Percentiles rank a stretch among this genome's conserved stretches.
phyloP scores from a whole-genome alignment of 495 filamentous ascomycete genomes.

The Penicillium canariense region DNA sequence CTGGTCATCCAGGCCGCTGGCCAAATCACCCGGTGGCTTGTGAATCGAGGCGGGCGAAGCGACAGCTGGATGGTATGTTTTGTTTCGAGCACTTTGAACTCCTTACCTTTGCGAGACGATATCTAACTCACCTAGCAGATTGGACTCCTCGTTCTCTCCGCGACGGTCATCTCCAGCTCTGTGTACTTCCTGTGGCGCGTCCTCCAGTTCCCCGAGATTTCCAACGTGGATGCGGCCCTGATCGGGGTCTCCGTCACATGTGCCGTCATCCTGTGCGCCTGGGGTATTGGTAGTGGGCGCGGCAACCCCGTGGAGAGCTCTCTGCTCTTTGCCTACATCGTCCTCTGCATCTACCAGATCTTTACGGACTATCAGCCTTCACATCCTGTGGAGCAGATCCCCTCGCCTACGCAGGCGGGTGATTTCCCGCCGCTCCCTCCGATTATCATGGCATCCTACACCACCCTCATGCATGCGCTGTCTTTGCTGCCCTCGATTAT shows the following conservation, averaged over 20 bases:
- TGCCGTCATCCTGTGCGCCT: constrained; percentile 85
- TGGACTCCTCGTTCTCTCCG: constrained; percentile 78
- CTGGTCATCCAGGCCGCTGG: constrained; percentile 93
- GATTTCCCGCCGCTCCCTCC: constrained; percentile 94
- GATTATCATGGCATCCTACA: constrained; percentile 98
- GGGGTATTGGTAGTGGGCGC: constrained; percentile 90
- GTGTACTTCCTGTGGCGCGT: constrained; percentile 97
- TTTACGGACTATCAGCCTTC: constrained; percentile 96
- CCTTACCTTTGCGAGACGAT: constrained; percentile 11
- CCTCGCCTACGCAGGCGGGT: constrained; percentile 55
- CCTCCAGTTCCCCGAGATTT: constrained; percentile 86
- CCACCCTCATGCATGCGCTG: constrained; percentile 80
- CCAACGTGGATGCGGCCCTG: constrained; percentile 87
- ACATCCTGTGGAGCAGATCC: constrained; percentile 52
- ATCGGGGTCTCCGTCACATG: constrained; percentile 91
- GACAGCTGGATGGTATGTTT: constrained; percentile 93
- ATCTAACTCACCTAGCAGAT: constrained; percentile 57
- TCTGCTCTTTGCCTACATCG: constrained; percentile 92
- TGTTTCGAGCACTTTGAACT: not conserved
- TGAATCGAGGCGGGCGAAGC: constrained; percentile 80
- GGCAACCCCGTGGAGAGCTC: constrained; percentile 96
- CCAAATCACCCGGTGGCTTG: constrained; percentile 92
- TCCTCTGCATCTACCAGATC: constrained; percentile 97
- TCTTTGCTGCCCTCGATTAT: constrained; percentile 79
- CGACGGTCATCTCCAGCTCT: constrained; percentile 86